A percentile compares a stretch with the other conserved stretches of the same genome.
phyloP scores from a whole-genome alignment of 139 green algal genomes.

The Ulvella scutata region DNA sequence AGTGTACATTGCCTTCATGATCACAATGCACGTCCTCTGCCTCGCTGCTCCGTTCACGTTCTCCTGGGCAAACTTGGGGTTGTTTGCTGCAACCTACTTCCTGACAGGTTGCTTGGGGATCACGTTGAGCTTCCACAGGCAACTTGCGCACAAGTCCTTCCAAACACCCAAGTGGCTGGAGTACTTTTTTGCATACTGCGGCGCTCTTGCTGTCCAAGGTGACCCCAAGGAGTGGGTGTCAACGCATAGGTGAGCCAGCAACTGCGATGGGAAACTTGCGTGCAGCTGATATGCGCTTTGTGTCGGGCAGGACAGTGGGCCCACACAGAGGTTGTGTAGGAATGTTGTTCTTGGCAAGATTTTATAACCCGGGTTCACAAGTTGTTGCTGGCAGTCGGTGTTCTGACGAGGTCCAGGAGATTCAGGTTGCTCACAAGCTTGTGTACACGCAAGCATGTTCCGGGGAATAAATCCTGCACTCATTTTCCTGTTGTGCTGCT shows the following conservation, averaged over 20 bases:
- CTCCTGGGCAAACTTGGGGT: conserved; percentile 54
- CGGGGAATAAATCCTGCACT: no score
- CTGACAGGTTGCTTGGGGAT: conserved; percentile 93
- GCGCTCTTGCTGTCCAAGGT: conserved; percentile 78
- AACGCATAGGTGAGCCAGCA: background rate
- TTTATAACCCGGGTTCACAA: no score
- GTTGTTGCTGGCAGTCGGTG: no score
- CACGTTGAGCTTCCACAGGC: conserved; percentile 85
- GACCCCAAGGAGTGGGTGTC: conserved; percentile 82
- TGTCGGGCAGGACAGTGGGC: no score
- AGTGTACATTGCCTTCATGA: conserved; percentile 60
- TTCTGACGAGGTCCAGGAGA: no score
- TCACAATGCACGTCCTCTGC: conserved; percentile 53
- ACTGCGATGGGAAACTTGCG: no score
- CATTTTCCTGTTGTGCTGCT: no score
- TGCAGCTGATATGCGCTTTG: no score
- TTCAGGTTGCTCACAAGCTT: no score
- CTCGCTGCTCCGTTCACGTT: conserved; percentile 64
- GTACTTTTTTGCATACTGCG: conserved; percentile 94
- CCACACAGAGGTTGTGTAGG: no score
- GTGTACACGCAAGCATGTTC: no score
- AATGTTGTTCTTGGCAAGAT: no score
- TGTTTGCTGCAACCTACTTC: conserved; percentile 80
- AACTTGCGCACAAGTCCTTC: conserved; percentile 86
- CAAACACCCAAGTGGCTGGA: conserved; percentile 95